Evolutionary conservation across 257 asterid genomes (phyloP).

Genomic region (Ilex asprella): DNA sequence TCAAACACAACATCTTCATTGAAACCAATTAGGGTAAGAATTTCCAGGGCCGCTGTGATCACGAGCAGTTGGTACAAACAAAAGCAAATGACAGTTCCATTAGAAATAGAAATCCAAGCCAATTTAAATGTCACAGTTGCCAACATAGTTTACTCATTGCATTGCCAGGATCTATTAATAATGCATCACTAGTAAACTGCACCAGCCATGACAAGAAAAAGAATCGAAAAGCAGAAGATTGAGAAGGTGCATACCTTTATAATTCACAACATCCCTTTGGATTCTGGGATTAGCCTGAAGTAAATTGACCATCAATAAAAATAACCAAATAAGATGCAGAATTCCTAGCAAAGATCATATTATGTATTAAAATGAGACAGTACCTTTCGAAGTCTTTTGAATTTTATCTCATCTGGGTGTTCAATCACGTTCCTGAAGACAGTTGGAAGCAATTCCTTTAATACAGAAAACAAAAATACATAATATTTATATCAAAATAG

Average conservation of each 20-base stretch:
- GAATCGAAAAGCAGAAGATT: background rate
- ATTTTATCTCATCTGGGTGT: slow-evolving; percentile 68
- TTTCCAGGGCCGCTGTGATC: slow-evolving; percentile 69
- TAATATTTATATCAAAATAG: too few species aligned
- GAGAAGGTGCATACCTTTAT: slow-evolving; percentile 44
- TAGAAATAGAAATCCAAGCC: too few species aligned
- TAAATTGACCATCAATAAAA: slow-evolving; percentile 10
- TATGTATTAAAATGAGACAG: background rate
- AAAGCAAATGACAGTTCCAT: background rate
- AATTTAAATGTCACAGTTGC: background rate
- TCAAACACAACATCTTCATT: slow-evolving; percentile 40
- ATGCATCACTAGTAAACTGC: background rate
- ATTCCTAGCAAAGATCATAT: background rate
- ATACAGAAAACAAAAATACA: background rate
- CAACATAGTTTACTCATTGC: background rate
- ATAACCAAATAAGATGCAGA: background rate
- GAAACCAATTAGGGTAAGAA: slow-evolving; percentile 61
- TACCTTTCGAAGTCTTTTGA: slow-evolving; percentile 80
- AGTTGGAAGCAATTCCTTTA: slow-evolving; percentile 10
- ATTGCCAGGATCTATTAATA: too few species aligned
- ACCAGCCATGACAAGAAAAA: background rate
- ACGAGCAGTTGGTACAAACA: background rate
- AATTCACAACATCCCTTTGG: slow-evolving; percentile 52
- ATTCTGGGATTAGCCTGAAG: slow-evolving; percentile 70
- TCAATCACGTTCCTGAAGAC: slow-evolving; percentile 71